These are phyloP conservation scores for Penicillium sp. DNA, from an alignment of 2,329 filamentous ascomycete species.

Conservation along the genomic window DNA sequence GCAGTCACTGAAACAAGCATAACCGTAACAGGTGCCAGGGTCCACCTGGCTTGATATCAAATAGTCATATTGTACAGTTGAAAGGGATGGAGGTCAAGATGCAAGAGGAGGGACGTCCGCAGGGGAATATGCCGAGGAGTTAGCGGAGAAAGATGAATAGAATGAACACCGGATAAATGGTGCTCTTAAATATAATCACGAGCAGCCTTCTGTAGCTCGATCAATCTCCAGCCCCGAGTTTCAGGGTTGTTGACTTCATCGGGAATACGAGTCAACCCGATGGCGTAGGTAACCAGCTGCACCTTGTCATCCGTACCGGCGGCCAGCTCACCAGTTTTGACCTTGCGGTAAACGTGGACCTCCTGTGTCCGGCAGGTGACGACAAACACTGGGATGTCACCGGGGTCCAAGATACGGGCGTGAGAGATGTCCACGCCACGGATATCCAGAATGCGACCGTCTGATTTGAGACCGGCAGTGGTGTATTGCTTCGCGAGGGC, in stretches of 20 bases:
- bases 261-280: slow-evolving; percentile 87
- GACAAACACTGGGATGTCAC: slow-evolving; percentile 79
- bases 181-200: slow-evolving; percentile 73
- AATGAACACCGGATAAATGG: not conserved
- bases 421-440: slow-evolving; percentile 75
- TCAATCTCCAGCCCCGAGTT: slow-evolving; percentile 93
- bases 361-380: slow-evolving; percentile 96
- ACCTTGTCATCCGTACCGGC: slow-evolving; percentile 99
- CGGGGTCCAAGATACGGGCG: slow-evolving; percentile 49
- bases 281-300: slow-evolving; percentile 96
- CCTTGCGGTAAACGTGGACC: slow-evolving; percentile 93
- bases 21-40: slow-evolving; percentile 31
- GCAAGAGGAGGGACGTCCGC: slow-evolving; percentile 23
- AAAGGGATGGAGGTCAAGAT: slow-evolving; percentile 31
- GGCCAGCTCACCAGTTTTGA: slow-evolving; percentile 83
- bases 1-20: slow-evolving; percentile 30
- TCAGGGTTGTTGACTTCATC: slow-evolving; percentile 97
- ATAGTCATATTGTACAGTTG: slow-evolving; percentile 43
- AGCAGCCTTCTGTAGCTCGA: slow-evolving; percentile 97
- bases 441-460: slow-evolving; percentile 93
- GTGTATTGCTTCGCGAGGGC: slow-evolving; percentile 97
- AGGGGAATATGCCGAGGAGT: slow-evolving; percentile 17
- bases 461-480: slow-evolving; percentile 86
- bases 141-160: slow-evolving; percentile 1
- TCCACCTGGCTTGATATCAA: slow-evolving; percentile 39